These are phyloP conservation scores for Hymenoscyphus scutula DNA, from an alignment of 2,329 filamentous ascomycete genomes.

Conservation along the genomic window DNA sequence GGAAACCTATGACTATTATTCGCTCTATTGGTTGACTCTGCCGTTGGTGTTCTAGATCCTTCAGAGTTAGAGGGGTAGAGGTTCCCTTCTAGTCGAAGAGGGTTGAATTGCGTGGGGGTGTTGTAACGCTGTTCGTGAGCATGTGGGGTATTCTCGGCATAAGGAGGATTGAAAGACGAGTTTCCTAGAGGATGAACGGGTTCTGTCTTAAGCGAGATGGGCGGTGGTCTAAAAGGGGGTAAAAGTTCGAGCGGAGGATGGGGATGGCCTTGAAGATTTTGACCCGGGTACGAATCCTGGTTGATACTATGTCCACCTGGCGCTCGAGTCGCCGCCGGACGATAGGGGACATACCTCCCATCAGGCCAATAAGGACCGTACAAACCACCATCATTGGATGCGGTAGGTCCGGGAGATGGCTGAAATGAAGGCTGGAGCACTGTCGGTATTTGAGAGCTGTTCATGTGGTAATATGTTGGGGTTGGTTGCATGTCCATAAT, in stretches of 20 bases:
- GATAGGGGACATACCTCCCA: conserved; percentile 53
- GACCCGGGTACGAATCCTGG: conserved; percentile 14
- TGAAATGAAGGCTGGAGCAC: conserved; percentile 59
- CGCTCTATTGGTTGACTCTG: conserved; percentile 26
- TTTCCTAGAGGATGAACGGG: conserved; percentile 8
- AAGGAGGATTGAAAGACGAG: conserved; percentile 13
- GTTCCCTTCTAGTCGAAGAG: conserved; percentile 10
- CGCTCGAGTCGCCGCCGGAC: conserved; percentile 56
- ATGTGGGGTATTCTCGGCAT: conserved; percentile 6
- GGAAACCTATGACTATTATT: conserved; percentile 52
- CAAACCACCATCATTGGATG: conserved; percentile 53
- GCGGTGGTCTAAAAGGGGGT: conserved; percentile 17
- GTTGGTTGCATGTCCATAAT: conserved; percentile 28
- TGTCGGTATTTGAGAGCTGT: conserved; percentile 51
- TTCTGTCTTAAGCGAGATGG: conserved; percentile 16
- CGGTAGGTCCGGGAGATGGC: conserved; percentile 55
- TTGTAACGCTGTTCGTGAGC: conserved; percentile 13
- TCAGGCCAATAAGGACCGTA: conserved; percentile 64
- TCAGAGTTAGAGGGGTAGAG: conserved; percentile 19
- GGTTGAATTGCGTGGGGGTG: conserved; percentile 5
- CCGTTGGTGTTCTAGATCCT: conserved; percentile 26
- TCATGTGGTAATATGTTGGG: conserved; percentile 34
- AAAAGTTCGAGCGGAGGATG: conserved; percentile 16
- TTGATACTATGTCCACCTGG: conserved; percentile 40
- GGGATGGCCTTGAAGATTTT: conserved; percentile 15